Conservation (phyloP, 1,284 basidiomycete species). For the Fomitopsis schrenkii region DNA sequence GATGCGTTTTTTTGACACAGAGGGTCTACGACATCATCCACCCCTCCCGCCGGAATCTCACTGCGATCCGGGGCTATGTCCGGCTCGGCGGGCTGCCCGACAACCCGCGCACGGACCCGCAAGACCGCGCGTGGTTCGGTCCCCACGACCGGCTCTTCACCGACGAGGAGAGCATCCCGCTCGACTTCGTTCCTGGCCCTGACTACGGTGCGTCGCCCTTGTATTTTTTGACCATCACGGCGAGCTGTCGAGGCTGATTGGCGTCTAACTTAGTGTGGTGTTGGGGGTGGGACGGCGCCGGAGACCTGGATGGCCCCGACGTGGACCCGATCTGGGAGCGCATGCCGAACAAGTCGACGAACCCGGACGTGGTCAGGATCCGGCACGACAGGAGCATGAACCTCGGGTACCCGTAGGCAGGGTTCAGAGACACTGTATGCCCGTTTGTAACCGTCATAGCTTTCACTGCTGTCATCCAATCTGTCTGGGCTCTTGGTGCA, state of each 20-base stretch:
- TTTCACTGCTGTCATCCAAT: neutral
- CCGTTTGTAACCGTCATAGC: neutral
- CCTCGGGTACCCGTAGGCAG: neutral
- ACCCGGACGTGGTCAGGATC: slow-evolving; percentile 60
- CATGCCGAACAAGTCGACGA: slow-evolving; percentile 68
- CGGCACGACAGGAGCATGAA: slow-evolving; percentile 63
- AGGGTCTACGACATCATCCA: slow-evolving; percentile 93
- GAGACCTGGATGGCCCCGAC: slow-evolving; percentile 91
- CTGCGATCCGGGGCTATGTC: slow-evolving; percentile 88
- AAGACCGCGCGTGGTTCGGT: slow-evolving; percentile 92
- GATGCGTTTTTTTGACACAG: slow-evolving; percentile 32
- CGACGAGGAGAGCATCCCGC: slow-evolving; percentile 73
- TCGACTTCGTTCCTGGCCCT: slow-evolving; percentile 81
- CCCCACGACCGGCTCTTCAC: slow-evolving; percentile 92
- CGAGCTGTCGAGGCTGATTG: neutral
- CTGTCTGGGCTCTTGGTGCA: neutral
- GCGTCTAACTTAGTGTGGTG: slow-evolving; percentile 74
- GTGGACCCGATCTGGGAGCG: slow-evolving; percentile 94
- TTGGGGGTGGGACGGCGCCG: slow-evolving; percentile 98
- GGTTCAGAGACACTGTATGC: neutral
- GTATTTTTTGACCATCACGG: neutral
- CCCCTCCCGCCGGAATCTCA: slow-evolving; percentile 82
- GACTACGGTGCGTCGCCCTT: slow-evolving; percentile 65
- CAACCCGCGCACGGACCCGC: slow-evolving; percentile 90
- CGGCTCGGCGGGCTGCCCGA: slow-evolving; percentile 90